Base-by-base conservation (phyloP, 805 yeast species). In the Ogataea dorogensis region DNA sequence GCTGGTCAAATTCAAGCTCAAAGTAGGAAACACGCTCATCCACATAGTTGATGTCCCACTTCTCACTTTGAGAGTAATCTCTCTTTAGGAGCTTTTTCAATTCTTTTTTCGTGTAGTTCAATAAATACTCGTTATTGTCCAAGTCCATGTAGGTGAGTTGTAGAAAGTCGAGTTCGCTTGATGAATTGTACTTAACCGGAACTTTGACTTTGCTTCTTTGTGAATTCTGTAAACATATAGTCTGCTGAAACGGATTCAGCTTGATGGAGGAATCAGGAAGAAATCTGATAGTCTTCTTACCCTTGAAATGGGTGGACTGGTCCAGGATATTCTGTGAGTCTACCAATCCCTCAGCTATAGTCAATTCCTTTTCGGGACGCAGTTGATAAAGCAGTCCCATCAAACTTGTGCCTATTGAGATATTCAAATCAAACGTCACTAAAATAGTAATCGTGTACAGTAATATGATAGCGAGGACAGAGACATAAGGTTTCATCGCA, bases 181-280 rank as follows among this genome's bases (percentile, higher is more conserved):
- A 78, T 8, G 96, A 80, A 50, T 93, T 89, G 49, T 87, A 73
- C 46, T 80, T 77, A 10, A 93, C 67, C 5, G 98, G 96, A 42
- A 88, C 65, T 21, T 65, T 59, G 18, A 72, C 43, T 10, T 57
- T 51, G 22, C 56, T 50, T 53, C 32, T 56, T 51, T 42, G 53
- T 7, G 39, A 36, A 10, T 54, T 46, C 12, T 74, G 73, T 28
- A 83, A 47, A 63, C 98, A 93, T 42, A 72, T 73, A 4, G 75
- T 68, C 18, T 74, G 77, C 32, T 70, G 75, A 49, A 77, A 74
- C 3, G 96, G 96, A 46, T 89, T 87, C 49, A 93, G 63, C 51
- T 71, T 68, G 4, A 94, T 96, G 0, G 94, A 81, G 28, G 94
- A 83, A 60, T 91, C 97, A 0, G 98, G 98, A 22, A 93, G 65